phyloP scores from a whole-genome alignment of 768 basidiomycete species.

The Auricularia heimuer region DNA sequence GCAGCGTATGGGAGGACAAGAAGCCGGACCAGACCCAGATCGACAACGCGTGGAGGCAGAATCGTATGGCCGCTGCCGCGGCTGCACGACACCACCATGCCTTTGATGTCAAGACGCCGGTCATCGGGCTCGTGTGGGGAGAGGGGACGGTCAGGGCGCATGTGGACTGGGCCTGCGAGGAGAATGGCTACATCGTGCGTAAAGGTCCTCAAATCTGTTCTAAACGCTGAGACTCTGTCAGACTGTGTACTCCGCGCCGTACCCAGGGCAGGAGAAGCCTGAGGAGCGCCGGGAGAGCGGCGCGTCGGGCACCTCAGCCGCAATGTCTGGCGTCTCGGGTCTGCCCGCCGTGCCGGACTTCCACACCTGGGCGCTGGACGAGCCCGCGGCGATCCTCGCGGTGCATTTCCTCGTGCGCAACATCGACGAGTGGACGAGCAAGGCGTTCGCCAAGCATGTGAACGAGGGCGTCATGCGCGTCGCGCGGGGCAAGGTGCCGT shows the following conservation, averaged over 20 bases:
- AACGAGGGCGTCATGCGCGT: conserved; percentile 30
- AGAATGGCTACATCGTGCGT: conserved; percentile 26
- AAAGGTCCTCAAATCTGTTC: conserved; percentile 12
- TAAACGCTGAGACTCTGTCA: conserved; percentile 13
- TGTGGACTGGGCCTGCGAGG: conserved; percentile 40
- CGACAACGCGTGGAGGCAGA: conserved; percentile 48
- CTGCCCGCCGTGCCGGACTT: conserved; percentile 17
- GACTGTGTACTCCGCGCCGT: conserved; percentile 43
- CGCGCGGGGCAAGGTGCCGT: conserved; percentile 23
- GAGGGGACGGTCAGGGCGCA: conserved; percentile 43
- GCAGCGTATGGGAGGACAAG: conserved; percentile 53
- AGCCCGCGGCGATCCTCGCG: conserved; percentile 35
- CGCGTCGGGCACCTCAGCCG: conserved; percentile 4
- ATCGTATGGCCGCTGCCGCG: conserved; percentile 44
- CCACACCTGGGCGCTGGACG: conserved; percentile 41
- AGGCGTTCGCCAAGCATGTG: conserved; percentile 32
- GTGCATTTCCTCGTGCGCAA: conserved; percentile 44
- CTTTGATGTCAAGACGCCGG: conserved; percentile 33
- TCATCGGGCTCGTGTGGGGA: conserved; percentile 47
- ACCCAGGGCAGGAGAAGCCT: conserved; percentile 19
- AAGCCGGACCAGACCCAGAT: conserved; percentile 40
- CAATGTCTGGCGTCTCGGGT: not conserved
- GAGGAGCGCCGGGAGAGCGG: not conserved
- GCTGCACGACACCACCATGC: conserved; percentile 42
- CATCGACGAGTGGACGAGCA: conserved; percentile 42